Base-by-base conservation (phyloP, 2,329 filamentous ascomycete genomes). In the Penicillium sp. region DNA sequence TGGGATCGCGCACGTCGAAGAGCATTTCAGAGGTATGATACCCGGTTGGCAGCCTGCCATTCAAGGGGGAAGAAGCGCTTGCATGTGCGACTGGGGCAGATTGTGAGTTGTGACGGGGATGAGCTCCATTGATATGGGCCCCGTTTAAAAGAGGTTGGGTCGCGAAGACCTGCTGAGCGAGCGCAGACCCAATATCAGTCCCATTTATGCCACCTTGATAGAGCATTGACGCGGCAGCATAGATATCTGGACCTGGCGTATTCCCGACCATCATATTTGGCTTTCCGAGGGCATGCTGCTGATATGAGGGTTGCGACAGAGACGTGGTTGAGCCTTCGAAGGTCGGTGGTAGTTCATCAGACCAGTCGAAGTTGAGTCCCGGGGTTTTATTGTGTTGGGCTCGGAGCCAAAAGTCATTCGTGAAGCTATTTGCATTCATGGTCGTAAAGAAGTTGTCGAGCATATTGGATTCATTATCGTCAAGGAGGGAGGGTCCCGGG, bases 301-400 rank as follows among this genome's bases (percentile, higher is more conserved):
- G 62, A 25, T 69, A 62, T 2, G 72, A 74, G 35, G 84, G 82
- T 50, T 84, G 81, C 19, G 86, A 85, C 61, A 84, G 83, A 3
- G 85, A 88, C 21, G 87, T 88, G 1, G 83, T 79, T 13, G 87
- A 85, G 50, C 87, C 87, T 75, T 90, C 83, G 62, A 89, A 86
- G 49, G 81, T 81, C 1, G 87, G 87, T 5, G 87, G 87, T 21
- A 88, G 75, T 57, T 85, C 83, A 21, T 71, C 67, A 26, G 70
- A 62, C 75, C 75, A 78, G 47, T 75, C 73, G 33, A 77, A 69
- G 23, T 68, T 67, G 35, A 69, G 57, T 11, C 65, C 65, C 9
- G 67, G 59, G 2, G 67, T 47, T 57, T 73, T 75, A 48, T 68
- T 70, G 31, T 68, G 63, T 35, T 66, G 64, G 4, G 63, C 54